Evolutionary conservation across 768 basidiomycete species (phyloP), one percentile per base, ranked within the genome.

Genomic region (Neoboletus magnificus): DNA sequence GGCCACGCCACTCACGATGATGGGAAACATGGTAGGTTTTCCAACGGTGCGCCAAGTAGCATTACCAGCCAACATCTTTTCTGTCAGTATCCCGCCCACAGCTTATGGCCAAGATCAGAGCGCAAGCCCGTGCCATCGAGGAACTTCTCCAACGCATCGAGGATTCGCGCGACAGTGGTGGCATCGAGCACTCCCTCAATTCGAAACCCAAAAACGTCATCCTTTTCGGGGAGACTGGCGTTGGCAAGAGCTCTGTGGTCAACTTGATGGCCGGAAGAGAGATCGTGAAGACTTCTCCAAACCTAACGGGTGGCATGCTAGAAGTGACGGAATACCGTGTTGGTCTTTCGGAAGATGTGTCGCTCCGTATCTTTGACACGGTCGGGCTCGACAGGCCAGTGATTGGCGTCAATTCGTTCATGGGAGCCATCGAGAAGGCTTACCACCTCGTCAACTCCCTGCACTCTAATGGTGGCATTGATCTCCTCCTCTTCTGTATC

Each of bases 401-500:
- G 9, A 51, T 51, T 15, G 51, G 44, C 8, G 3, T 44, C 49
- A 40, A 50, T 36, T 11, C 37, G 9, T 53, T 56, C 23, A 57
- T 20, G 30, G 40, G 41, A 2, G 51, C 60, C n/a, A 56, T 62
- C 39, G n/a, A n/a, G n/a, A n/a, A n/a, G n/a, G n/a, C n/a, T n/a
- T n/a, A n/a, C n/a, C n/a, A n/a, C n/a, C n/a, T 62, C 16, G 7
- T 62, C 13, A 22, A 27, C 6, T 33, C 41, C 23, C 15, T 62
- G 9, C 41, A 49, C 8, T 1, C 36, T 5, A 25, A 32, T 0
- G 61, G 61, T n/a, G 61, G 60, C 8, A 30, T 62, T 29, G 53
- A 62, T 22, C 56, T 62, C 32, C 52, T 62, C 23, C 32, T 62
- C 1, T 62, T 62, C 41, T 62, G 61, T 32, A 25, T 62, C 25